phyloP scores from a whole-genome alignment of 2,329 filamentous ascomycete genomes.

The Zalaria obscura region DNA sequence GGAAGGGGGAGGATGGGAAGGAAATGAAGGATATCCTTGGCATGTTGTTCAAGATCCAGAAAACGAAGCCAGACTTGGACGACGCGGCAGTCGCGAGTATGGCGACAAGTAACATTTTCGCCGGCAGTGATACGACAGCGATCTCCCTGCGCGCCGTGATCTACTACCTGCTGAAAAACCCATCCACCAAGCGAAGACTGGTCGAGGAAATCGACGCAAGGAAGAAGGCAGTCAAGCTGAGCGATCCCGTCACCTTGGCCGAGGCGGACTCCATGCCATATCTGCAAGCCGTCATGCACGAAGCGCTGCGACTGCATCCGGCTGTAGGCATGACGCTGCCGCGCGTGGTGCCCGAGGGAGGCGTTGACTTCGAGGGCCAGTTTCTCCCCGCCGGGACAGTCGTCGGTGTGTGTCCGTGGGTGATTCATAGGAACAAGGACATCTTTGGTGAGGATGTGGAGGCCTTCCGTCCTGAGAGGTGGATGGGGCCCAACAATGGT shows the following conservation, averaged over 20 bases:
- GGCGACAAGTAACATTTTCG: conserved; percentile 24
- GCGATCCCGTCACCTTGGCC: conserved; percentile 13
- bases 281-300: conserved; percentile 29
- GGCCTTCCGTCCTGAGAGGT: conserved; percentile 20
- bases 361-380: conserved; percentile 19
- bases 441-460: conserved; percentile 18
- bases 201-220: conserved; percentile 20
- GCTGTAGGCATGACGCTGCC: conserved; percentile 25
- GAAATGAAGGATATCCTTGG: conserved; percentile 21
- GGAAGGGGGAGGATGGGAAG: conserved; percentile 3
- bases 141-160: conserved; percentile 22
- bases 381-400: conserved; percentile 16
- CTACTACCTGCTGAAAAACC: conserved; percentile 23
- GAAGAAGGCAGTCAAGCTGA: too few relatives aligned
- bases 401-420: conserved; percentile 20
- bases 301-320: conserved; percentile 28
- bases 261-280: conserved; percentile 24
- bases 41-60: conserved; percentile 21
- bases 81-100: conserved; percentile 22
- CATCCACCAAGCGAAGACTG: conserved; percentile 14
- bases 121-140: conserved; percentile 30
- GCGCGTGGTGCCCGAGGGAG: conserved; percentile 23
- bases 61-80: conserved; percentile 23
- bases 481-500: conserved; percentile 14
- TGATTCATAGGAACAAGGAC: conserved; percentile 15